Evolutionary conservation across 257 asterid species (phyloP), one percentile per base, ranked within the genome.

Genomic region (Striga asiatica): DNA sequence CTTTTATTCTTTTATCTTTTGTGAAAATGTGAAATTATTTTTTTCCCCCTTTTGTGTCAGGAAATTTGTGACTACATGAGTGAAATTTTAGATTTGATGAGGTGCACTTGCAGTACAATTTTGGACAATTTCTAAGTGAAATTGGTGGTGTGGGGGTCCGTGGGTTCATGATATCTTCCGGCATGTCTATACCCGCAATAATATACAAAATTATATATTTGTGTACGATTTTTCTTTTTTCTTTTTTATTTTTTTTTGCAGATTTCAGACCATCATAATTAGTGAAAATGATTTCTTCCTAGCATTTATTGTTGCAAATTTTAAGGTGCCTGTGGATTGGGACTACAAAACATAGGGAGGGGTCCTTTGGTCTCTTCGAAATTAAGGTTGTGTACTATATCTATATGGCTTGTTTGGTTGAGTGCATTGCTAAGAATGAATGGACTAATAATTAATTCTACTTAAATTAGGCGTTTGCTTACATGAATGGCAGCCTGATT

Each of bases 81-180:
- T 38, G 28, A 31, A 21, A 37, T 28, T 27, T 27, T 55, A 43
- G 68, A 73, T 69, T 65, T 49, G 20, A 54, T 63, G 68, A 58
- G 21, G 60, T 56, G 29, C 53, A 56, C 48, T 28, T 42, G 2
- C 56, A 29, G 29, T 58, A 60, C 66, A 13, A 9, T 32, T 49
- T 50, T 35, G 58, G 50, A 18, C 66, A 21, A 8, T 20, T 46
- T 19, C 16, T 19, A 2, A 17, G 50, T 43, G 27, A 17, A 42
- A 22, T 7, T 43, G n/a, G n/a, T 43, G 50, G 50, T 43, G 50
- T 43, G 50, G 50, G 50, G 50, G 50, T 43, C 50, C 25, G 25
- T 17, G 50, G 50, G n/a, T n/a, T n/a, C 50, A 14, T 6, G 49
- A 42, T 16, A 8, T 34, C 41, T 34, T 27, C 32, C 7, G 3